These are phyloP conservation scores for Naganishia liquefaciens DNA, from an alignment of 1,284 basidiomycete species.

Conservation along the genomic window DNA sequence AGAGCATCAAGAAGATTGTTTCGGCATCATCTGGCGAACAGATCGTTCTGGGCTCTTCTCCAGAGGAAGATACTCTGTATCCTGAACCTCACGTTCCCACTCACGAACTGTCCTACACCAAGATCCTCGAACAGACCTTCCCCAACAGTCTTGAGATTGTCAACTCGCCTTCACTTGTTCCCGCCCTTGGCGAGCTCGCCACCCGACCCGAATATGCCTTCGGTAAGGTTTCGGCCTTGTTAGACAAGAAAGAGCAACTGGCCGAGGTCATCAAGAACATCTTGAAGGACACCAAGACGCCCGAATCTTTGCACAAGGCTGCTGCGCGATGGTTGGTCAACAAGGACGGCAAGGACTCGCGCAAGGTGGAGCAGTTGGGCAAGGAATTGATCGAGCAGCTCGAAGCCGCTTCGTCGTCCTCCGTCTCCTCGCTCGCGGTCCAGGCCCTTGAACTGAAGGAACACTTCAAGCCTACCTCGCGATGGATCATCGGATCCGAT, in stretches of 20 bases:
- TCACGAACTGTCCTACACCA: constrained; percentile 89
- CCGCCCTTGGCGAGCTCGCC: constrained; percentile 67
- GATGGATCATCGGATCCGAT: constrained; percentile 97
- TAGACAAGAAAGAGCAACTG: constrained; percentile 70
- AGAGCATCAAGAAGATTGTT: constrained; percentile 47
- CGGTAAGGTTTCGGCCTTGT: constrained; percentile 80
- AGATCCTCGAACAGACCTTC: constrained; percentile 82
- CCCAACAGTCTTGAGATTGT: constrained; percentile 72
- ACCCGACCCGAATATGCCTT: constrained; percentile 92
- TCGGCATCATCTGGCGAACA: constrained; percentile 39
- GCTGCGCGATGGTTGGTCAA: constrained; percentile 73
- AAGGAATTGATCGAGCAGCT: constrained; percentile 51
- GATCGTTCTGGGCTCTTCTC: constrained; percentile 40
- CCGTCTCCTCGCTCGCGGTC: constrained; percentile 53
- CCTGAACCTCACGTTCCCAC: constrained; percentile 68
- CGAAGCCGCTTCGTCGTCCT: constrained; percentile 48
- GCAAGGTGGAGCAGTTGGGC: constrained; percentile 64
- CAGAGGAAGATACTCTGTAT: constrained; percentile 49
- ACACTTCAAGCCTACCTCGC: constrained; percentile 67
- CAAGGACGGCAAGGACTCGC: constrained; percentile 59
- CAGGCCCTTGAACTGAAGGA: constrained; percentile 63
- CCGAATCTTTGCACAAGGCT: constrained; percentile 65
- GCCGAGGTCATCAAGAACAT: constrained; percentile 63
- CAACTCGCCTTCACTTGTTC: constrained; percentile 75
- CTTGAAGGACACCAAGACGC: constrained; percentile 55